Conservation (phyloP, 2,329 filamentous ascomycete species). For the Thermomyces lanuginosus region DNA sequence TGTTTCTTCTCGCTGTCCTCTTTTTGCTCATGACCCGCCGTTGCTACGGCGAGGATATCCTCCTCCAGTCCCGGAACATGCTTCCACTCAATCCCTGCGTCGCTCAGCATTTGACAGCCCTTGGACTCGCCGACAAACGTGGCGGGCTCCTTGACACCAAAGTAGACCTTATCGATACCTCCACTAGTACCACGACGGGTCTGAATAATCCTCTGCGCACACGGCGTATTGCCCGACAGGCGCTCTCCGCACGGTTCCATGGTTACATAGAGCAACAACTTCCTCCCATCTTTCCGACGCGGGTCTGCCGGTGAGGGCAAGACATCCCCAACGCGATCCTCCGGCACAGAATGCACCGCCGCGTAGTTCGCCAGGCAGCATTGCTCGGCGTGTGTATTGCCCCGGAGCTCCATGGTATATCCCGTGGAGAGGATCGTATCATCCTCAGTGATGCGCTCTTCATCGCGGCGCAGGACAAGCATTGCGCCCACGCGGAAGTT, state of each 20-base stretch:
- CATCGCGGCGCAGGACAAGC: slow-evolving; percentile 38
- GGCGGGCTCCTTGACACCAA: slow-evolving; percentile 76
- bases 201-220: slow-evolving; percentile 60
- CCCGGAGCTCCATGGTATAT: slow-evolving; percentile 76
- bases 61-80: slow-evolving; percentile 60
- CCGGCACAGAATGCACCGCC: slow-evolving; percentile 16
- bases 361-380: slow-evolving; percentile 62
- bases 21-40: slow-evolving; percentile 51
- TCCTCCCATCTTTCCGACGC: slow-evolving; percentile 8
- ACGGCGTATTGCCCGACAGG: slow-evolving; percentile 31
- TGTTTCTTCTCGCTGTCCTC: slow-evolving; percentile 17
- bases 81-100: slow-evolving; percentile 56
- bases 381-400: slow-evolving; percentile 95
- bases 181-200: slow-evolving; percentile 30
- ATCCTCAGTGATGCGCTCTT: slow-evolving; percentile 10
- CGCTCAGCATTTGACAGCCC: slow-evolving; percentile 52
- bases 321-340: slow-evolving; percentile 27
- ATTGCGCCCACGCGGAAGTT: slow-evolving; percentile 93
- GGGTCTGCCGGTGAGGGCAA: slow-evolving; percentile 10
- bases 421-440: slow-evolving; percentile 56
- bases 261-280: slow-evolving; percentile 66
- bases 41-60: slow-evolving; percentile 68
- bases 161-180: slow-evolving; percentile 61
- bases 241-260: slow-evolving; percentile 46
- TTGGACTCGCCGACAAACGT: slow-evolving; percentile 76